These are phyloP conservation scores for Grammothele lineata DNA, from an alignment of 768 basidiomycete genomes.

Conservation along the genomic window DNA sequence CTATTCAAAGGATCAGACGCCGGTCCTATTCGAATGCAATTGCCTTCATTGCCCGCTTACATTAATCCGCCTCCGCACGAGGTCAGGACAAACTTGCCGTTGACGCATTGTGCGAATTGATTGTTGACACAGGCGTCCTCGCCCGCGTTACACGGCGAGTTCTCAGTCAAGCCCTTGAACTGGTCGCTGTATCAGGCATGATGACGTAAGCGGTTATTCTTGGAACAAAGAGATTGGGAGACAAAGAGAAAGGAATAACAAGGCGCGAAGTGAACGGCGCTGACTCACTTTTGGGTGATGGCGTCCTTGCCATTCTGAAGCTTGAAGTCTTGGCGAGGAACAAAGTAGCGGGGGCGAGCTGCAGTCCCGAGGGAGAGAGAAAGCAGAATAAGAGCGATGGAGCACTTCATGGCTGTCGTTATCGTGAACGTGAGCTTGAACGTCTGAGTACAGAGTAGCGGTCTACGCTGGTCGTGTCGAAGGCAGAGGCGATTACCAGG, in stretches of 20 bases:
- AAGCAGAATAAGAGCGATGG: slow-evolving; percentile 28
- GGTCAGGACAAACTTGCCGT: slow-evolving; percentile 33
- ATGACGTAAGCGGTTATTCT: neutral
- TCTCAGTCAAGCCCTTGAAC: slow-evolving; percentile 43
- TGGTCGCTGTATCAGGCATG: slow-evolving; percentile 24
- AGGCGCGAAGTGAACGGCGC: neutral
- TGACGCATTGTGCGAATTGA: slow-evolving; percentile 54
- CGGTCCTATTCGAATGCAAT: no score
- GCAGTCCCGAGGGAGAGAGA: slow-evolving; percentile 26
- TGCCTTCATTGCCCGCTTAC: no score
- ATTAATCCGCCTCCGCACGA: slow-evolving; percentile 21
- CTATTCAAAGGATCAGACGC: slow-evolving; percentile 11
- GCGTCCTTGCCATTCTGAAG: slow-evolving; percentile 29
- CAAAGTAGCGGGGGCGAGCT: slow-evolving; percentile 16
- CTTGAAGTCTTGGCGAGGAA: slow-evolving; percentile 14
- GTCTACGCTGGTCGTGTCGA: no score
- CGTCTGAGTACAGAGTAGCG: neutral
- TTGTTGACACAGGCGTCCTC: slow-evolving; percentile 46
- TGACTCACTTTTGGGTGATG: slow-evolving; percentile 24
- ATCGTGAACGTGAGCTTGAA: slow-evolving; percentile 1
- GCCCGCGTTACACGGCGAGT: slow-evolving; percentile 42
- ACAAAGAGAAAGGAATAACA: neutral
- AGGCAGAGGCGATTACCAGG: neutral
- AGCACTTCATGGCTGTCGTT: slow-evolving; percentile 41
- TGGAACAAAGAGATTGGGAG: neutral